phyloP scores from a whole-genome alignment of 1,284 basidiomycete species.

The Trametes sp. region DNA sequence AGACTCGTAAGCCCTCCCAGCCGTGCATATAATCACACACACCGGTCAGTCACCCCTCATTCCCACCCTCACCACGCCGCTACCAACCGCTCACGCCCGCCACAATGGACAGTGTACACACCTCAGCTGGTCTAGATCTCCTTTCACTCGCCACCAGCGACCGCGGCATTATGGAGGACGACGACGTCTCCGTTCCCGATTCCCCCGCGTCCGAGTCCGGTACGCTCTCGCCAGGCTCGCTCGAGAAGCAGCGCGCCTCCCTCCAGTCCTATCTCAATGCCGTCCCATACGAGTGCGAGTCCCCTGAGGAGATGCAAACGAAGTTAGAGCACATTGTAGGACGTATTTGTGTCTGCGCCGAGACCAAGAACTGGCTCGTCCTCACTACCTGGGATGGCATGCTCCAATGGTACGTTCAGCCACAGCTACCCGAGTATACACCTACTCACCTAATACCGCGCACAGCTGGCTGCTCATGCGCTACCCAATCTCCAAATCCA shows the following conservation, averaged over 20 bases:
- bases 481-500: constrained; percentile 78
- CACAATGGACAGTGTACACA: constrained; percentile 21
- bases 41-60: constrained; percentile 10
- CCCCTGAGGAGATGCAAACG: constrained; percentile 77
- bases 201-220: constrained; percentile 47
- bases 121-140: constrained; percentile 15
- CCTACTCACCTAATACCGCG: constrained; percentile 21
- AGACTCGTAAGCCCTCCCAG: constrained; percentile 32
- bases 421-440: constrained; percentile 15
- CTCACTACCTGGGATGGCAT: constrained; percentile 77
- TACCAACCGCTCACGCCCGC: constrained; percentile 10
- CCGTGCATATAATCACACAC: constrained; percentile 20
- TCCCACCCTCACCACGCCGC: constrained; percentile 5
- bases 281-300: constrained; percentile 83
- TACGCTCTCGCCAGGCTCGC: constrained; percentile 39
- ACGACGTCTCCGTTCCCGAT: constrained; percentile 56
- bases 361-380: constrained; percentile 78
- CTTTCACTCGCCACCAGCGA: constrained; percentile 14
- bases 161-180: constrained; percentile 59
- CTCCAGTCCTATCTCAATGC: constrained; percentile 71
- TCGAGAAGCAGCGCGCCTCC: constrained; percentile 63
- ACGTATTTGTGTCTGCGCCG: constrained; percentile 76
- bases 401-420: constrained; percentile 69
- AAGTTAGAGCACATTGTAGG: constrained; percentile 78
- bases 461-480: constrained; percentile 83